Conservation (phyloP, 2,329 filamentous ascomycete species). For the Apiospora kogelbergensis region DNA sequence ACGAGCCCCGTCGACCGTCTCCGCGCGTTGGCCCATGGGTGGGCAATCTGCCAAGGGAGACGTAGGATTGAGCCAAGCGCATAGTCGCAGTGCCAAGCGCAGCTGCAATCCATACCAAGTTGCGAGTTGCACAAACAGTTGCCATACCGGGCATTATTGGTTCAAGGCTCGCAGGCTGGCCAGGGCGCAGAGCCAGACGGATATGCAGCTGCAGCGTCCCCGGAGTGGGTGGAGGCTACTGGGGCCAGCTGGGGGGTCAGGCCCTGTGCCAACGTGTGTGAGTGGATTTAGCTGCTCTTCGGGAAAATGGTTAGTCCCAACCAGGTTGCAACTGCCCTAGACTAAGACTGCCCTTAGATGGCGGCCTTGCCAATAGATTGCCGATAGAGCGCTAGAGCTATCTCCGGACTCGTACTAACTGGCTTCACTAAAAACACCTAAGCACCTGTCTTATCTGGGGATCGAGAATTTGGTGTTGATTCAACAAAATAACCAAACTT, state of each 20-base stretch:
- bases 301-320: not conserved
- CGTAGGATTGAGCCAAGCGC: not conserved
- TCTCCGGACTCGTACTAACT: not conserved
- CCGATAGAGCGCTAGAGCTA: constrained; percentile 2
- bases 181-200: not conserved
- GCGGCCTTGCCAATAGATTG: constrained; percentile 1
- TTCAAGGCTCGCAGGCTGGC: not conserved
- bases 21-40: not conserved
- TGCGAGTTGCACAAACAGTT: not conserved
- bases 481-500: not conserved
- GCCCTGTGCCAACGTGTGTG: too few species aligned
- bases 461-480: not conserved
- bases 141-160: too few species aligned
- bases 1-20: not conserved
- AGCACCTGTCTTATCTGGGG: not conserved
- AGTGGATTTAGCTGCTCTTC: not conserved
- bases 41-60: not conserved
- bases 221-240: not conserved
- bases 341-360: not conserved
- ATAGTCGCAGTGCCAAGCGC: not conserved
- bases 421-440: not conserved
- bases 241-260: too few species aligned
- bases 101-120: not conserved
- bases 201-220: constrained; percentile 6
- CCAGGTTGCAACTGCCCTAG: not conserved